phyloP scores from a whole-genome alignment of 179 eudicot genomes.

The Beta lomatogona region DNA sequence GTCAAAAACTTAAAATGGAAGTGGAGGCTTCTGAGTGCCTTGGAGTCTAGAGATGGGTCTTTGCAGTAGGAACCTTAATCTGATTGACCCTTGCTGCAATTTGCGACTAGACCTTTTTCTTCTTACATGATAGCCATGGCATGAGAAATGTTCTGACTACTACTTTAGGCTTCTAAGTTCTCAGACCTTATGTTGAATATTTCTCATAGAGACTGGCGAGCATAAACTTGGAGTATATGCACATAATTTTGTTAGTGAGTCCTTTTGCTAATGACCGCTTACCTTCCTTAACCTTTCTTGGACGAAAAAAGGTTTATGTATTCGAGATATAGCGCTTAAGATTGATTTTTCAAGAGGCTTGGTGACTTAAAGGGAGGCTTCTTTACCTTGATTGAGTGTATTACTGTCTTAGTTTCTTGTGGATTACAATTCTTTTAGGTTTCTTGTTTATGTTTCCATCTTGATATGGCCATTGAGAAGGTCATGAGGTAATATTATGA shows the following conservation, averaged over 20 bases:
- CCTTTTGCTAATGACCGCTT: background rate
- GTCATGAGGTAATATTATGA: background rate
- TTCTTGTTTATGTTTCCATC: background rate
- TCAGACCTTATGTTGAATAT: background rate
- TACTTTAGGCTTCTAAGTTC: background rate
- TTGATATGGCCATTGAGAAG: background rate
- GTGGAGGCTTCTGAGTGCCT: background rate
- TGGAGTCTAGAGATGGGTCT: background rate
- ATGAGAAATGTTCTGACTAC: background rate
- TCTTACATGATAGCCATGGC: background rate
- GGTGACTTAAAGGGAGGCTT: background rate
- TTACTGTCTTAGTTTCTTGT: no score
- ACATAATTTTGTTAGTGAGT: background rate
- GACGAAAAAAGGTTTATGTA: background rate
- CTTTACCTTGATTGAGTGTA: background rate
- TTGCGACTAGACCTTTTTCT: background rate
- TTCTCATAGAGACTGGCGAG: background rate
- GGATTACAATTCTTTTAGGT: no score
- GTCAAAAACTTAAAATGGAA: background rate
- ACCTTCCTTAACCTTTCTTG: no score
- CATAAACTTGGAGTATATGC: background rate
- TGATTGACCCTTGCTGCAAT: background rate
- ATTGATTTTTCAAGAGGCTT: background rate
- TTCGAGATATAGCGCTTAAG: background rate
- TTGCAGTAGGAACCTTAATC: slow-evolving; percentile 5